Evolutionary conservation across 805 yeast species (phyloP).

Genomic region (Metschnikowia proteae): DNA sequence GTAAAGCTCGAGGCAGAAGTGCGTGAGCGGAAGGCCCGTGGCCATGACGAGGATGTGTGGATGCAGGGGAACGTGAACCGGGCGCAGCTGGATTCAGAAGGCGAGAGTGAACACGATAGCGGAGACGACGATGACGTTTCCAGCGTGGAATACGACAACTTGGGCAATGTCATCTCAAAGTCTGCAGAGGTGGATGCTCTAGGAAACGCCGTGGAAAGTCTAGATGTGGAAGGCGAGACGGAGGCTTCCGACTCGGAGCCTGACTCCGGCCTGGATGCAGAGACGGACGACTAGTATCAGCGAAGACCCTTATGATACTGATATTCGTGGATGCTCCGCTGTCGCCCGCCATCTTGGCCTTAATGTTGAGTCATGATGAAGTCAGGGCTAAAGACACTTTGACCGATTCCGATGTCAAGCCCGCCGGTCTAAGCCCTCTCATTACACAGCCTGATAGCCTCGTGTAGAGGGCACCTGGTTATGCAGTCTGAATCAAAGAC

Average conservation of each 20-base stretch:
- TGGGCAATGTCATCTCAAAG: conserved; percentile 20
- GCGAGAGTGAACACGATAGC: conserved; percentile 14
- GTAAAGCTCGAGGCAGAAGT: conserved; percentile 63
- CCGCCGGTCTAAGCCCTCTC: too few species aligned
- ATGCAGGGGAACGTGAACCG: conserved; percentile 74
- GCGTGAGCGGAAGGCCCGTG: conserved; percentile 53
- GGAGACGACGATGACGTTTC: conserved; percentile 15
- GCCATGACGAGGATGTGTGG: conserved; percentile 64
- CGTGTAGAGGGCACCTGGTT: too few species aligned
- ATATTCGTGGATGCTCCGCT: too few species aligned
- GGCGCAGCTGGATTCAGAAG: conserved; percentile 13
- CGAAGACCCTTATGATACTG: too few species aligned
- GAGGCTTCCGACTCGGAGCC: background rate
- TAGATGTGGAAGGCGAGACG: background rate
- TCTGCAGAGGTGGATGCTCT: background rate
- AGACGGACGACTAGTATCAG: too few species aligned
- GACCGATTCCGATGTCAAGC: too few species aligned
- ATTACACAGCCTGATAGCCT: too few species aligned
- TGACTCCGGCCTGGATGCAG: too few species aligned
- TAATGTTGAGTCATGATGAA: too few species aligned
- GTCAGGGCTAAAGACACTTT: too few species aligned
- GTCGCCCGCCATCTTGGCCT: too few species aligned
- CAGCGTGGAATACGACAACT: conserved; percentile 13
- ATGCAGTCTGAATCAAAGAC: too few species aligned
- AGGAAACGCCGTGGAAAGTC: background rate